Base-by-base conservation (phyloP, 1,139 yeast genomes). In the Debaryomyces udenii region DNA sequence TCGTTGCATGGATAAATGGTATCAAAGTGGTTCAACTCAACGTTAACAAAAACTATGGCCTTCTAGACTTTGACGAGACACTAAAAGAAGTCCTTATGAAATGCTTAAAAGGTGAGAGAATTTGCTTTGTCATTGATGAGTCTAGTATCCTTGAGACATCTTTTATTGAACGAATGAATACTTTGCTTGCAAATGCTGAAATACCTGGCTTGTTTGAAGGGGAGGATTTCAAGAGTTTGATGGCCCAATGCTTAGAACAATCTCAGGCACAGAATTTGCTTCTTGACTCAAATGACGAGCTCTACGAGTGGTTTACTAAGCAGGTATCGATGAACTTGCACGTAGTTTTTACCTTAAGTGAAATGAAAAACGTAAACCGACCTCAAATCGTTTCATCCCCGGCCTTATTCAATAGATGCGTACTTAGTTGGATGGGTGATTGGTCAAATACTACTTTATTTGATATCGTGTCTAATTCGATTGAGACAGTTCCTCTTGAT, bases 1-100 rank as follows among this genome's bases (percentile, higher is more conserved):
- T 93, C 70, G 96, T 88, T 3, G 81, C 96, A 0, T 93, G 98
- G 98, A 79, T 90, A 68, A 86, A 87, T 57, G 97, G 96, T 0
- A 59, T 88, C 17, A 76, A 72, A 32, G 72, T 81, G 0, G 65
- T 74, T 16, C 89, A 83, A 50, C 70, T 93, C 30, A 70, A 67
- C 31, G 85, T 86, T 0, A 72, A 77, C 26, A 61, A 78, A 11
- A 68, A 68, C 14, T 90, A 81, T 54, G 62, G 76, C 0, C 66
- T 87, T 13, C 57, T 56, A 0, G 86, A 88, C 39, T 91, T 91
- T 62, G 96, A 89, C 49, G 59, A 65, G 0, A 79, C 80, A 4
- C 63, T 93, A 39, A 73, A 87, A 42, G 64, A 65, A 0, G 59
- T 87, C 1, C 64, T 93, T 6, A 24, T 66, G 2, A 47, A 62